Base-by-base conservation (phyloP, 306 rosid species). In the Myrica gale region DNA sequence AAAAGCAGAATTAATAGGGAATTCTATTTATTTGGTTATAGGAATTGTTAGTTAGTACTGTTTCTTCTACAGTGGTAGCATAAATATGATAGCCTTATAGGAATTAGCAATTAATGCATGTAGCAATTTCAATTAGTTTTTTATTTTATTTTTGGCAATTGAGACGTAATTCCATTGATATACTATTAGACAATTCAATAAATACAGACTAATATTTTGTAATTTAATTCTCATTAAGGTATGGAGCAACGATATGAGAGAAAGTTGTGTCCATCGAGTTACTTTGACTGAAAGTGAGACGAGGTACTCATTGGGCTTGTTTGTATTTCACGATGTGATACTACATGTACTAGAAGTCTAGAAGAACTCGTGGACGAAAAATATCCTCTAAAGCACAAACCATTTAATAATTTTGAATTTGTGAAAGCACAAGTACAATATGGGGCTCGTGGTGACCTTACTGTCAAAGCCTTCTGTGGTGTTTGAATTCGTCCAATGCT, bases 181-280 rank as follows among this genome's bases (percentile, higher is more conserved):
- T 23, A 23, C 26, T 23, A 26, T 26, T 1, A 26, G 32, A 26
- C 32, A 26, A 26, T 26, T 26, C 32, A 26, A 26, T 26, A 26
- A 26, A 26, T 26, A 26, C 32, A 0, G 1, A 26, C 32, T 68
- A 76, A 76, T 9, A 12, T 43, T 16, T 52, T 76, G 12, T 66
- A 68, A 23, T 63, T 68, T 23, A 46, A 21, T 26, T 23, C 69
- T 5, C 55, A 42, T 10, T 47, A 44, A 41, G 26, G 69, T 41
- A 21, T 78, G 73, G 73, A 78, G 73, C 67, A 72, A 78, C 7
- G 67, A 78, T 32, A 61, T 48, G 23, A 60, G 71, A 12, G 37
- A 62, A 62, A 46, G 72, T 23, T 21, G 82, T 4, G 32, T 50
- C 15, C 77, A 71, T 42, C n/a, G 81, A 71, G 76, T 60, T 17